These are phyloP conservation scores for Exophiala viscosa DNA, from an alignment of 2,329 filamentous ascomycete genomes.

Conservation along the genomic window DNA sequence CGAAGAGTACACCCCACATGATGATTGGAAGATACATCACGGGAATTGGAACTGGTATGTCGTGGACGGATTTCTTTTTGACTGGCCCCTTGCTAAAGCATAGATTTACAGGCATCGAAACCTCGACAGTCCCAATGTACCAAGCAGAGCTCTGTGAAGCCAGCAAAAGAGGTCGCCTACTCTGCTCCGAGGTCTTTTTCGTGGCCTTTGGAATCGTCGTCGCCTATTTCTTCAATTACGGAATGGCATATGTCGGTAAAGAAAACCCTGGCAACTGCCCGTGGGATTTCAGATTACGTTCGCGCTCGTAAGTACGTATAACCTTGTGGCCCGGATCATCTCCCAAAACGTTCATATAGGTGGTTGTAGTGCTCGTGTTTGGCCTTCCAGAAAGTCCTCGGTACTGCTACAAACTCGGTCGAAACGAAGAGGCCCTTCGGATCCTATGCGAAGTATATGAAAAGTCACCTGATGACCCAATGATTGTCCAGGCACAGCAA, in stretches of 20 bases:
- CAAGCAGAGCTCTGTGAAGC: slow-evolving; percentile 41
- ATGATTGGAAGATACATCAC: slow-evolving; percentile 48
- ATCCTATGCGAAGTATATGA: slow-evolving; percentile 38
- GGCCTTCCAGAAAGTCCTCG: slow-evolving; percentile 46
- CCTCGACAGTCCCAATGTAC: slow-evolving; percentile 37
- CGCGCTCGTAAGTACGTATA: too few species aligned
- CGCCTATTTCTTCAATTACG: slow-evolving; percentile 41
- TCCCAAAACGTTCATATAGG: too few species aligned
- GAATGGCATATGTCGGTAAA: slow-evolving; percentile 39
- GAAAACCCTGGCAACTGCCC: slow-evolving; percentile 33
- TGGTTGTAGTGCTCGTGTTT: slow-evolving; percentile 35
- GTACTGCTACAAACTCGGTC: slow-evolving; percentile 29
- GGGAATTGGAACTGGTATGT: slow-evolving; percentile 51
- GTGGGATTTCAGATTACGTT: slow-evolving; percentile 34
- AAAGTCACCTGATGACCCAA: slow-evolving; percentile 30
- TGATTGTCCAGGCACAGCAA: slow-evolving; percentile 29
- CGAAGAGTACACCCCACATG: slow-evolving; percentile 33
- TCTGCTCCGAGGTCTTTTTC: slow-evolving; percentile 41
- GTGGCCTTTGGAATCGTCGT: slow-evolving; percentile 39
- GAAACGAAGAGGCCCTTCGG: slow-evolving; percentile 31
- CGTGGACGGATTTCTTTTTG: too few species aligned
- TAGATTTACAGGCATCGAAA: too few species aligned
- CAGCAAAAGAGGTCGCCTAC: slow-evolving; percentile 42
- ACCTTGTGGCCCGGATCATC: too few species aligned
- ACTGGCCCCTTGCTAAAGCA: too few species aligned